Evolutionary conservation across 805 yeast species (phyloP).

Genomic region (Wickerhamomyces chaumierensis): DNA sequence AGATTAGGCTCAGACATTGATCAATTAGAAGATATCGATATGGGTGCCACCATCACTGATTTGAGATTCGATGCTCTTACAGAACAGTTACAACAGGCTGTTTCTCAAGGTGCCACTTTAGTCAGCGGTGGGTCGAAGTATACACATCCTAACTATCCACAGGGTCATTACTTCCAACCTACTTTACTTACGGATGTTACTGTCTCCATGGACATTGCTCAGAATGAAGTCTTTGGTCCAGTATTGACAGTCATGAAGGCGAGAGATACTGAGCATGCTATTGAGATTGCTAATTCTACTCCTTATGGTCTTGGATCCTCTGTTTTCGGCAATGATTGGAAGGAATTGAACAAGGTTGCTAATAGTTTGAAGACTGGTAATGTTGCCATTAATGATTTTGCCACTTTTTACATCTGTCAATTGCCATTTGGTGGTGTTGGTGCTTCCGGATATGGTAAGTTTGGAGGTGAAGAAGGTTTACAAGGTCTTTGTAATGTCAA

Average conservation of each 20-base stretch:
- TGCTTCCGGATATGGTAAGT: conserved; percentile 93
- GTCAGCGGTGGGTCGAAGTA: conserved; percentile 73
- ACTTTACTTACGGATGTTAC: conserved; percentile 80
- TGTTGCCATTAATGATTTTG: conserved; percentile 95
- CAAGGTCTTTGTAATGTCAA: conserved; percentile 83
- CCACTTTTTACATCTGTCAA: conserved; percentile 91
- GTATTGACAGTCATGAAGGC: conserved; percentile 74
- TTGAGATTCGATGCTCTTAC: conserved; percentile 63
- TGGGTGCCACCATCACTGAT: conserved; percentile 91
- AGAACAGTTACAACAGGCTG: conserved; percentile 60
- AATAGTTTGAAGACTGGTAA: conserved; percentile 68
- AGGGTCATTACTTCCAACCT: conserved; percentile 89
- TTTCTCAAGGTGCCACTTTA: conserved; percentile 67
- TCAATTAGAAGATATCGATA: conserved; percentile 79
- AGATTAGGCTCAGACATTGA: conserved; percentile 89
- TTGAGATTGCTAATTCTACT: conserved; percentile 70
- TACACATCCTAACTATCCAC: conserved; percentile 86
- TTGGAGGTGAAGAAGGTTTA: conserved; percentile 96
- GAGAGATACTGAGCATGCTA: conserved; percentile 49
- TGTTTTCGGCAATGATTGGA: conserved; percentile 61
- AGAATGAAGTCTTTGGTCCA: conserved; percentile 93
- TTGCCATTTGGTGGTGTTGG: conserved; percentile 93
- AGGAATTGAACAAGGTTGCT: conserved; percentile 51
- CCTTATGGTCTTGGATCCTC: conserved; percentile 89
- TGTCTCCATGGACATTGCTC: conserved; percentile 66